Conservation (phyloP, 1,139 yeast genomes). For the Tardiomyces blankii region DNA sequence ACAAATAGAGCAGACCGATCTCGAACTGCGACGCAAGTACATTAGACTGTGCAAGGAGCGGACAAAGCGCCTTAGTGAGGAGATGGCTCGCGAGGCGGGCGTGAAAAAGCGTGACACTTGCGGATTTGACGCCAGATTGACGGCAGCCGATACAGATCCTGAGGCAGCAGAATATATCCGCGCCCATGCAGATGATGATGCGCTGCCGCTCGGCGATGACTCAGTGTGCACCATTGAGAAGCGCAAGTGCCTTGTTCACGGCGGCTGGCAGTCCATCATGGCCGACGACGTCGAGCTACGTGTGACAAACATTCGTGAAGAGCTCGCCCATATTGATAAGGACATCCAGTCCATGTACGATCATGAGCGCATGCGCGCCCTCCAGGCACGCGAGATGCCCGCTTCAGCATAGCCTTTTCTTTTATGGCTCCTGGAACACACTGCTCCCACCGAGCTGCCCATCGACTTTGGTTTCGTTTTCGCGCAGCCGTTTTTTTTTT, state of each 20-base stretch:
- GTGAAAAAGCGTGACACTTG: constrained; percentile 30
- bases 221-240: constrained; percentile 45
- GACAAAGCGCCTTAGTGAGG: constrained; percentile 12
- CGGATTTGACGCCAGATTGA: constrained; percentile 28
- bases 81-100: constrained; percentile 13
- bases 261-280: constrained; percentile 52
- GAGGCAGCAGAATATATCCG: constrained; percentile 2
- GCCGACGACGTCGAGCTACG: constrained; percentile 33
- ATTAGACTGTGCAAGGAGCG: constrained; percentile 8
- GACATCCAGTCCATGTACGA: not conserved
- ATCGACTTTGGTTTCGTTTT: too few species aligned
- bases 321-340: constrained; percentile 15
- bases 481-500: too few species aligned
- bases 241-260: constrained; percentile 54
- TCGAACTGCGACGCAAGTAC: not conserved
- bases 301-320: constrained; percentile 25
- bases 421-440: too few species aligned
- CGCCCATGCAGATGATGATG: constrained; percentile 11
- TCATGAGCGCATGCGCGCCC: not conserved
- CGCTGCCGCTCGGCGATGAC: constrained; percentile 11
- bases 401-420: too few species aligned
- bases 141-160: constrained; percentile 12
- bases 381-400: not conserved
- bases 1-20: not conserved
- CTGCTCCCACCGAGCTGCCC: too few species aligned